Conservation (phyloP, 2,329 filamentous ascomycete genomes). For the Fusarium sp. region DNA sequence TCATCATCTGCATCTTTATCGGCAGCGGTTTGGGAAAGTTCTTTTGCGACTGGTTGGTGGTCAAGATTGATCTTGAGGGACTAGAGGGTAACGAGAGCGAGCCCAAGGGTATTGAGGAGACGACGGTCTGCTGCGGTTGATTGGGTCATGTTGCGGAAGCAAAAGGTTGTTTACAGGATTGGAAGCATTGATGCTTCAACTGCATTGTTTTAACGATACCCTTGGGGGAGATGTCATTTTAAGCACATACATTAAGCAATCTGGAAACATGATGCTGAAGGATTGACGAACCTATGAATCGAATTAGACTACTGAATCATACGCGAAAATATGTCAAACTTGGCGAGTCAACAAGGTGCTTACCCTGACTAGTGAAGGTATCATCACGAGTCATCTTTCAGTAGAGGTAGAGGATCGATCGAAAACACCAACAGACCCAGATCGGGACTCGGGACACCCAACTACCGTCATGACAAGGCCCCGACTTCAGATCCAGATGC, state of each 20-base stretch:
- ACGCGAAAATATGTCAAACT: not conserved
- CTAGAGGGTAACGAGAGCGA: conserved; percentile 39
- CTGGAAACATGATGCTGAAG: not conserved
- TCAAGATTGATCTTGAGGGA: conserved; percentile 52
- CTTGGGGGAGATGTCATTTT: not conserved
- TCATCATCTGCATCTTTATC: conserved; percentile 81
- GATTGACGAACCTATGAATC: not conserved
- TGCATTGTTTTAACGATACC: conserved; percentile 32
- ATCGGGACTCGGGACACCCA: not conserved
- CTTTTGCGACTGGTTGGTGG: conserved; percentile 64
- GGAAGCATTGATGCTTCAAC: not conserved
- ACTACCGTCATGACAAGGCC: not conserved
- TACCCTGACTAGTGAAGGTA: not conserved
- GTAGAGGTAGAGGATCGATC: not conserved
- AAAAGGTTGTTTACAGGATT: not conserved
- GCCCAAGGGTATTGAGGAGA: conserved; percentile 55
- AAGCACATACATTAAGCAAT: not conserved
- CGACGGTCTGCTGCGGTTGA: conserved; percentile 60
- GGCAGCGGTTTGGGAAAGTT: conserved; percentile 65
- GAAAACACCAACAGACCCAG: not conserved
- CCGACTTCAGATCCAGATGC: not conserved
- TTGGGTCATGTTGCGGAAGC: not conserved
- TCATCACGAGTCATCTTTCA: not conserved
- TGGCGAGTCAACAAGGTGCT: not conserved
- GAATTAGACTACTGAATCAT: not conserved